These are phyloP conservation scores for Dioscorea zingiberensis DNA, from an alignment of 106 monocot genomes.

Conservation along the genomic window DNA sequence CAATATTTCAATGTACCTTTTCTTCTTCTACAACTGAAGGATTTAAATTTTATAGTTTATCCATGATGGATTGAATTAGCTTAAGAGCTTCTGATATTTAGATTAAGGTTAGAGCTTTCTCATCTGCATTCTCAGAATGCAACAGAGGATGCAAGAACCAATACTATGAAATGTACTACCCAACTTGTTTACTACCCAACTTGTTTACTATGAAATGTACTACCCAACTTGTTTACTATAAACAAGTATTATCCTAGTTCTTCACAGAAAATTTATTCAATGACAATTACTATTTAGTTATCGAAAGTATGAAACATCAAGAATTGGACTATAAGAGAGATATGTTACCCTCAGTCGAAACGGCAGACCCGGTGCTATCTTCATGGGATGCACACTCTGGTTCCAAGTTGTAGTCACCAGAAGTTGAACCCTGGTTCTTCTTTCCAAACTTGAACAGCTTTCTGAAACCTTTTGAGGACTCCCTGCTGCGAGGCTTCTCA, in stretches of 20 bases:
- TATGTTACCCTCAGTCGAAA: constrained; percentile 50
- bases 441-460: constrained; percentile 82
- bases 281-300: background rate
- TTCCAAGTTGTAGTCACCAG: constrained; percentile 28
- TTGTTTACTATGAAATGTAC: too few relatives aligned
- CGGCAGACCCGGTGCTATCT: constrained; percentile 16
- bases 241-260: background rate
- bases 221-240: too few relatives aligned
- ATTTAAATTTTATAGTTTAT: too few relatives aligned
- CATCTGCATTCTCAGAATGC: background rate
- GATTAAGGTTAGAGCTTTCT: too few relatives aligned
- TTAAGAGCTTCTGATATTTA: too few relatives aligned
- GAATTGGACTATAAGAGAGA: background rate
- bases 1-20: too few relatives aligned
- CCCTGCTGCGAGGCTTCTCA: constrained; percentile 54
- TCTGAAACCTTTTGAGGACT: constrained; percentile 66
- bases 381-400: constrained; percentile 39
- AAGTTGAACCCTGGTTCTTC: constrained; percentile 38
- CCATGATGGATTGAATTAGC: too few relatives aligned
- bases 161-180: too few relatives aligned
- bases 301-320: background rate
- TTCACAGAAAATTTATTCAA: background rate
- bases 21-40: too few relatives aligned
- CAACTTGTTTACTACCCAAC: too few relatives aligned
- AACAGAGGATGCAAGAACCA: background rate